A percentile compares a stretch with the other conserved stretches of the same genome.
Evolutionary conservation across 2,329 filamentous ascomycete species (phyloP).

Genomic region (Talaromyces sp.): DNA sequence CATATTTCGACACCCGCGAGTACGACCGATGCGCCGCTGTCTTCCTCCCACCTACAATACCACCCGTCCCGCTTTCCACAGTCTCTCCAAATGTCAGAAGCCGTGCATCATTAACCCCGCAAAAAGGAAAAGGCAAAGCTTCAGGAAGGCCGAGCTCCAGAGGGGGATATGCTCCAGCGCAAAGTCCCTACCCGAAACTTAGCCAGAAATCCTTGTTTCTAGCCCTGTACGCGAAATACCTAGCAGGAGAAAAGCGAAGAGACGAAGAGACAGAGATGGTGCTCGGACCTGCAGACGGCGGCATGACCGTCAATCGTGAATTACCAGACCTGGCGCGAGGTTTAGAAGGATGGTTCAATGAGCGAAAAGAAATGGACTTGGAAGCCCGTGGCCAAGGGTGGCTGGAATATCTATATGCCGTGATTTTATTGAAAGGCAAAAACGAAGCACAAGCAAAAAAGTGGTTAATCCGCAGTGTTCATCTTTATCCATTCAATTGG

Average conservation of each 20-base stretch:
- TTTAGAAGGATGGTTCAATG: slow-evolving; percentile 74
- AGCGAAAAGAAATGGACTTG: slow-evolving; percentile 57
- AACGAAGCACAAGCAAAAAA: slow-evolving; percentile 80
- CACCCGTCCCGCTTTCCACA: slow-evolving; percentile 57
- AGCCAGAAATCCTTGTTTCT: slow-evolving; percentile 93
- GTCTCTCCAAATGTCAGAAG: slow-evolving; percentile 32
- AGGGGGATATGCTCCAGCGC: slow-evolving; percentile 20
- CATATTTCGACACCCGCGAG: slow-evolving; percentile 91
- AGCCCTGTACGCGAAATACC: slow-evolving; percentile 84
- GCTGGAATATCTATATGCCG: slow-evolving; percentile 78
- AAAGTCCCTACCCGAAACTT: slow-evolving; percentile 47
- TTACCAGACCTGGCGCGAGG: slow-evolving; percentile 68
- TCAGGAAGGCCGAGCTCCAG: slow-evolving; percentile 27
- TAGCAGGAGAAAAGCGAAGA: slow-evolving; percentile 91
- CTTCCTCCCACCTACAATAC: slow-evolving; percentile 74
- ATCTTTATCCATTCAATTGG: slow-evolving; percentile 93
- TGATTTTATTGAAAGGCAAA: slow-evolving; percentile 84
- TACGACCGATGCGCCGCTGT: slow-evolving; percentile 89
- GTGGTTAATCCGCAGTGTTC: slow-evolving; percentile 83
- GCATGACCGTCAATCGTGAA: slow-evolving; percentile 79
- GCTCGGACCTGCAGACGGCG: slow-evolving; percentile 84
- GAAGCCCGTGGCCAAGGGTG: slow-evolving; percentile 73
- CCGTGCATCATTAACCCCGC: slow-evolving; percentile 36
- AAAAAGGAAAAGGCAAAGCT: slow-evolving; percentile 60
- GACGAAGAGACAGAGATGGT: slow-evolving; percentile 98